Evolutionary conservation across 495 filamentous ascomycete species (phyloP).

Genomic region (Penicillium herquei): DNA sequence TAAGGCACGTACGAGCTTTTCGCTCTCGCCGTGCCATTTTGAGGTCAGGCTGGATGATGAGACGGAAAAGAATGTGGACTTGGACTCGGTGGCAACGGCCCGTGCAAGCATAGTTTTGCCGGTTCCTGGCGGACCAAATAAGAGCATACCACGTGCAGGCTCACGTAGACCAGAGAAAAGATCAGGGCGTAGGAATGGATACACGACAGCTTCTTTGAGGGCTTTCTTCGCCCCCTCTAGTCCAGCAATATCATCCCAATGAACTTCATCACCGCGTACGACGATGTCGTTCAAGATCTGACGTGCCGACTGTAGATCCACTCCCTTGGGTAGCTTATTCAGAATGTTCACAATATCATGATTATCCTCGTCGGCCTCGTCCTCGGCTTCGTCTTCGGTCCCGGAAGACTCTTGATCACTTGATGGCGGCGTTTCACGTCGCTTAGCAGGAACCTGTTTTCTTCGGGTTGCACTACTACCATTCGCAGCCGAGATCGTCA

Average conservation of each 20-base stretch:
- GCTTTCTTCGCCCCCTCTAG: conserved; percentile 88
- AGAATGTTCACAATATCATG: conserved; percentile 59
- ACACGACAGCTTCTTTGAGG: conserved; percentile 94
- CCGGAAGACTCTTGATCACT: conserved; percentile 44
- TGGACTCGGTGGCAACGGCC: conserved; percentile 91
- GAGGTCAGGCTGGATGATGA: conserved; percentile 90
- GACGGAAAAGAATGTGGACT: conserved; percentile 96
- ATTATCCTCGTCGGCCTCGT: conserved; percentile 38
- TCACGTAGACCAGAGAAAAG: conserved; percentile 94
- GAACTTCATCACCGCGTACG: conserved; percentile 88
- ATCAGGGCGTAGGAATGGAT: conserved; percentile 94
- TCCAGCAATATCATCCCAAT: conserved; percentile 93
- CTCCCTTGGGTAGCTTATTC: conserved; percentile 72
- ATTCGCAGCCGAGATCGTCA: conserved; percentile 24
- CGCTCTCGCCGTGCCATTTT: conserved; percentile 95
- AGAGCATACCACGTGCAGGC: conserved; percentile 89
- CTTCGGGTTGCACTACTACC: conserved; percentile 24
- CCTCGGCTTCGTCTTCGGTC: conserved; percentile 30
- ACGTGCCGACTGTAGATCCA: conserved; percentile 78
- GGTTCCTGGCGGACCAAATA: conserved; percentile 95
- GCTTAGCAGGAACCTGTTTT: conserved; percentile 23
- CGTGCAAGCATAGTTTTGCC: conserved; percentile 98
- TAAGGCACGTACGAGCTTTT: conserved; percentile 92
- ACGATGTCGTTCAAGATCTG: conserved; percentile 97
- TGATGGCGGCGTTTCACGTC: conserved; percentile 41